Evolutionary conservation across 2,329 filamentous ascomycete species (phyloP), one percentile per base, ranked within the genome.

Genomic region (Sporothrix inflata): DNA sequence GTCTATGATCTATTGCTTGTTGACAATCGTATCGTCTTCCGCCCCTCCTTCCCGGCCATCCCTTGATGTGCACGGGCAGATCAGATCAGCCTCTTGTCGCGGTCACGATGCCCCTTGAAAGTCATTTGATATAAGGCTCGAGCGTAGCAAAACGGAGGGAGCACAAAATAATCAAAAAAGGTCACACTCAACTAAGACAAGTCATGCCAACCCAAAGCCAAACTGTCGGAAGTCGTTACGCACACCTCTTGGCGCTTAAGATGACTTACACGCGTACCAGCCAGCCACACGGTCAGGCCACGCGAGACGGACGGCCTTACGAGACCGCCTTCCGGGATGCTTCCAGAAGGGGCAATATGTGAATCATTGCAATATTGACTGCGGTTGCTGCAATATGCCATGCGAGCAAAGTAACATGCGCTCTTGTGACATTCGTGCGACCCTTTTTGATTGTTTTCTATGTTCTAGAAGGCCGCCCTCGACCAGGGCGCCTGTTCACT

Each of bases 281-380:
- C 3, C 34, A 42, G 57, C 34, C n/a, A 63, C 27, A 24, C 34
- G 57, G 34, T 34, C 30, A 4, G 34, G n/a, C 34, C 57, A 24
- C n/a, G 57, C n/a, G 53, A 57, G 24, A 30, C 53, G 5, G 53
- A 27, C 5, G 53, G 27, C 9, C 14, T 12, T 42, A 8, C 5
- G 34, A 42, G 16, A 42, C 34, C 34, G n/a, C n/a, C 34, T 4
- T 12, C 11, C 34, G 34, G 34, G 6, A 61, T 21, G 16, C 57
- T 61, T 61, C 57, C 34, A 42, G 57, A 61, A 61, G 4, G 4
- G 55, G 57, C 34, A 21, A 6, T 40, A 6, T 40, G 19, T 61
- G 57, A 61, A 61, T 61, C 57, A 61, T 42, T 40, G 57, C 34
- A 40, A 24, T 42, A 40, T 61, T 40, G 57, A 61, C 57, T 40